Conservation (phyloP, 2,329 filamentous ascomycete genomes). For the Cercospora canescens region DNA sequence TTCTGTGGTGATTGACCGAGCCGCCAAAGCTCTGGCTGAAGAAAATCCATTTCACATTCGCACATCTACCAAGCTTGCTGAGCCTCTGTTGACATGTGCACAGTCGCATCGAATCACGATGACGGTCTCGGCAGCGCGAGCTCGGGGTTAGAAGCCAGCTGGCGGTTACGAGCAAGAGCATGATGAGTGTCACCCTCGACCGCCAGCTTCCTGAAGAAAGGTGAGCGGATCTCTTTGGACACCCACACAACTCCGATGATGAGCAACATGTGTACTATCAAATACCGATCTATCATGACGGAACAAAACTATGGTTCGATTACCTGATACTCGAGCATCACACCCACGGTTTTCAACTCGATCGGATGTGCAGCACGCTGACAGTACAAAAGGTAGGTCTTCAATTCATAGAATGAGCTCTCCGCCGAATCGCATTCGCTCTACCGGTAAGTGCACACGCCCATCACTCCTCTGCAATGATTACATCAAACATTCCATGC, state of each 20-base stretch:
- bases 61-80: not conserved
- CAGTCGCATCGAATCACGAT: not conserved
- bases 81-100: constrained; percentile 17
- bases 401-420: constrained; percentile 15
- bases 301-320: constrained; percentile 49
- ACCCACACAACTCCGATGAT: constrained; percentile 38
- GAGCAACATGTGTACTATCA: constrained; percentile 51
- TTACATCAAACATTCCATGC: constrained; percentile 72
- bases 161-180: not conserved
- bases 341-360: not conserved
- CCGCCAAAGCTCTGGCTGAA: constrained; percentile 62
- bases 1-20: constrained; percentile 61
- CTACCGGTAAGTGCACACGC: constrained; percentile 29
- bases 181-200: not conserved
- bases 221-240: constrained; percentile 4
- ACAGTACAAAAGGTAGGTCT: constrained; percentile 27
- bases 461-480: constrained; percentile 50
- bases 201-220: constrained; percentile 1
- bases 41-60: constrained; percentile 17
- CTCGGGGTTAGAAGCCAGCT: not conserved
- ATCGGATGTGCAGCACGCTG: constrained; percentile 14
- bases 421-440: not conserved
- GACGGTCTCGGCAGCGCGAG: not conserved
- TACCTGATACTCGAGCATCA: constrained; percentile 40
- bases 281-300: constrained; percentile 50